Conservation (phyloP, 192 early-diverging fungal species). For the Dispira simplex region DNA sequence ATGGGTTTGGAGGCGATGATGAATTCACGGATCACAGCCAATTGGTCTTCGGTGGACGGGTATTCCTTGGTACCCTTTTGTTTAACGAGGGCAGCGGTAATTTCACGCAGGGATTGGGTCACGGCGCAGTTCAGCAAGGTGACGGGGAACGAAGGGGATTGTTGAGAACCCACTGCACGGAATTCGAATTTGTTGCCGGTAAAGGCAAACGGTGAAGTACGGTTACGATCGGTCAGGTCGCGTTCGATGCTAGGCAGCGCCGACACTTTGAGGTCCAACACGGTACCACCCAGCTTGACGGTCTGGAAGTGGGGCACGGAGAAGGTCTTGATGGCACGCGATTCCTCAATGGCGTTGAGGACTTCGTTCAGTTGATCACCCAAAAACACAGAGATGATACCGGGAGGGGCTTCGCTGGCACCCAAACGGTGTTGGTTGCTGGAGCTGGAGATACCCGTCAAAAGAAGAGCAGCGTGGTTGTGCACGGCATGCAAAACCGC, state of each 20-base stretch:
- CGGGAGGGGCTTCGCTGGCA: constrained; percentile 95
- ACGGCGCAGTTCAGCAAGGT: constrained; percentile 88
- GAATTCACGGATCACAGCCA: constrained; percentile 73
- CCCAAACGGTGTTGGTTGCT: constrained; percentile 98
- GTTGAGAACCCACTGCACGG: constrained; percentile 97
- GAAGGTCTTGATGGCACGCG: constrained; percentile 72
- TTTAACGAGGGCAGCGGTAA: constrained; percentile 56
- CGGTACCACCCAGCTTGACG: constrained; percentile 89
- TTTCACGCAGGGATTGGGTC: constrained; percentile 58
- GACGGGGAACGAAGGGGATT: constrained; percentile 92
- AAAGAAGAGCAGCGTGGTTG: constrained; percentile 82
- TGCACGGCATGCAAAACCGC: constrained; percentile 82
- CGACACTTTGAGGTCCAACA: constrained; percentile 88
- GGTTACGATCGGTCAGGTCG: constrained; percentile 98
- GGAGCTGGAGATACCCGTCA: constrained; percentile 80
- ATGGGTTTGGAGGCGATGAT: constrained; percentile 66
- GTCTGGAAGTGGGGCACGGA: constrained; percentile 80
- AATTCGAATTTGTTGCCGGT: constrained; percentile 99
- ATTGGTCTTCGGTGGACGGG: constrained; percentile 74
- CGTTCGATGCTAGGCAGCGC: constrained; percentile 81
- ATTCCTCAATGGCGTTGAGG: constrained; percentile 80
- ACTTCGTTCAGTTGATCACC: constrained; percentile 95
- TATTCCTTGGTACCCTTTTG: constrained; percentile 70
- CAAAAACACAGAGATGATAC: constrained; percentile 94
- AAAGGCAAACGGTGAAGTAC: constrained; percentile 98